Conservation (phyloP, 2,329 filamentous ascomycete species). For the Albifimbria verrucaria region DNA sequence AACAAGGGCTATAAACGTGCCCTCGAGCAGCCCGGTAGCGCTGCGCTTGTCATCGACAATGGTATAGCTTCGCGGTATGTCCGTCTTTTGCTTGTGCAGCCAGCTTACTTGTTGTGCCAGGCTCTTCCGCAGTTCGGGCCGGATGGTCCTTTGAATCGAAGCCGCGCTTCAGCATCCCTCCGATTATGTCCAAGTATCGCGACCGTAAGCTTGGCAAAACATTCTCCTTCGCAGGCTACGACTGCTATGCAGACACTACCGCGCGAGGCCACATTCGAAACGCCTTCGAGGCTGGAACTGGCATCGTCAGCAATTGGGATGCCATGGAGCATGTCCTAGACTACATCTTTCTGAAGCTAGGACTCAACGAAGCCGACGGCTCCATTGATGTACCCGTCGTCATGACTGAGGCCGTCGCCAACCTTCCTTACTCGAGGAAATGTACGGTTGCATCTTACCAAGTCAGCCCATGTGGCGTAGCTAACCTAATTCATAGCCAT, state of each 20-base stretch:
- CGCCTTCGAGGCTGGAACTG: constrained; percentile 86
- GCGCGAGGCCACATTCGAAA: constrained; percentile 86
- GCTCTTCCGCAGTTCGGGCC: constrained; percentile 83
- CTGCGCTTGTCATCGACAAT: constrained; percentile 97
- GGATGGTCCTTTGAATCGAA: constrained; percentile 90
- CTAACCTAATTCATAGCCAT: constrained; percentile 60
- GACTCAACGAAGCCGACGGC: constrained; percentile 72
- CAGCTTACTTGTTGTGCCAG: constrained; percentile 41
- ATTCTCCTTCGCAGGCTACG: constrained; percentile 86
- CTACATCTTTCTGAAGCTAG: constrained; percentile 91
- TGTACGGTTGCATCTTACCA: constrained; percentile 51
- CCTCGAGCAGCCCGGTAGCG: constrained; percentile 52
- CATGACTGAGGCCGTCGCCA: constrained; percentile 94
- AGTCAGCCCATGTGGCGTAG: too few relatives aligned
- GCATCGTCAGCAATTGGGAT: constrained; percentile 96
- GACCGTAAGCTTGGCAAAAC: constrained; percentile 91
- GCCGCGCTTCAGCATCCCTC: constrained; percentile 78
- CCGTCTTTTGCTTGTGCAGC: constrained; percentile 6
- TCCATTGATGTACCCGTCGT: constrained; percentile 82
- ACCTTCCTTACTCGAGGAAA: constrained; percentile 82
- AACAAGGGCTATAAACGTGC: constrained; percentile 71
- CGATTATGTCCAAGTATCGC: constrained; percentile 91
- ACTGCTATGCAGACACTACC: constrained; percentile 93
- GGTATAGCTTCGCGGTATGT: constrained; percentile 48
- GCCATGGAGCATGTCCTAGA: constrained; percentile 93